A percentile compares a stretch with the other conserved stretches of the same genome.
phyloP scores from a whole-genome alignment of 305 asterid genomes.

The Caryopteris hybrid region DNA sequence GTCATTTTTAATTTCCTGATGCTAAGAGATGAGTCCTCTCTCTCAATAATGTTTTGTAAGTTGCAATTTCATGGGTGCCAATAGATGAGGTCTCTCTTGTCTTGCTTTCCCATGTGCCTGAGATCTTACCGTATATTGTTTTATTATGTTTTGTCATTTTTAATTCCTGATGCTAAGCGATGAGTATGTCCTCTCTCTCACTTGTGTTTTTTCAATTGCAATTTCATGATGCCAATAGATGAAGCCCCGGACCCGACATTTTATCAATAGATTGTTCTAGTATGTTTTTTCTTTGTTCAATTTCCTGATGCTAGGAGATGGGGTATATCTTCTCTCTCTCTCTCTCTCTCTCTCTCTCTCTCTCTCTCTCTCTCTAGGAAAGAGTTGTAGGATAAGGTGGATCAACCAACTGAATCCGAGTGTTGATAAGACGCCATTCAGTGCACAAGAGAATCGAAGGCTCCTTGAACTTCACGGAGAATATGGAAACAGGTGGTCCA shows the following conservation, averaged over 20 bases:
- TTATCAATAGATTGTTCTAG: background rate
- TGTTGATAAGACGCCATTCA: slow-evolving; percentile 29
- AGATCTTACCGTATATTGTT: too few species aligned
- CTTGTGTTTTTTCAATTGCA: background rate
- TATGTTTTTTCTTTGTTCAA: background rate
- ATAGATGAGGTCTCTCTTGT: background rate
- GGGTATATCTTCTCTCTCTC: background rate
- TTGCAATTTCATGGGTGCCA: background rate
- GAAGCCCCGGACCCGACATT: background rate
- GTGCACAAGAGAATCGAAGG: slow-evolving; percentile 22
- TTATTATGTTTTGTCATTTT: too few species aligned
- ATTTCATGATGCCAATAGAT: background rate
- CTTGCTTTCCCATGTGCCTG: background rate
- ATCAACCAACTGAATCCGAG: slow-evolving; percentile 37
- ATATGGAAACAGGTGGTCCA: slow-evolving; percentile 38
- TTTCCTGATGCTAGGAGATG: background rate
- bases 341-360: background rate
- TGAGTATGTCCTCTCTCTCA: background rate
- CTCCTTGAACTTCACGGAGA: slow-evolving; percentile 24
- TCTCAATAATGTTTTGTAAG: background rate
- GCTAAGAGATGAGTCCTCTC: background rate
- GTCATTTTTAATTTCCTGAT: slow-evolving; percentile 2
- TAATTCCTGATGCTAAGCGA: background rate
- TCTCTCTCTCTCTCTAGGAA: slow-evolving; percentile 21
- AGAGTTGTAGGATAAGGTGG: slow-evolving; percentile 50